A percentile compares a stretch with the other conserved stretches of the same genome.
Conservation (phyloP, 2,329 filamentous ascomycete genomes). For the Dichotomopilus funicola region DNA sequence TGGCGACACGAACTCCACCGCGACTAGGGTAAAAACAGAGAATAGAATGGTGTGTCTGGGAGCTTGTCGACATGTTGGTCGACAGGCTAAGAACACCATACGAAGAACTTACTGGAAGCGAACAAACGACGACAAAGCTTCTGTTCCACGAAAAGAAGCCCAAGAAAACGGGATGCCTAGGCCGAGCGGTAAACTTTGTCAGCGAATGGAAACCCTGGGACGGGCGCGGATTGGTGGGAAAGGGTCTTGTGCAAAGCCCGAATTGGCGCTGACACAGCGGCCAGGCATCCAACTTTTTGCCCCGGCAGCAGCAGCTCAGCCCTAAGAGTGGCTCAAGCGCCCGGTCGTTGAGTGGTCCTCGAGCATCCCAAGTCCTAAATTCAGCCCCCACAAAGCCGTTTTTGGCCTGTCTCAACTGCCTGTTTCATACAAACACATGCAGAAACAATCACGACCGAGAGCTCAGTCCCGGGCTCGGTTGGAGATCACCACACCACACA, state of each 20-base stretch:
- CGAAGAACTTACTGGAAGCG: neutral
- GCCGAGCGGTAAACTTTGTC: conserved; percentile 1
- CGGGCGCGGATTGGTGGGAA: conserved; percentile 8
- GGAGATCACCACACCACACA: neutral
- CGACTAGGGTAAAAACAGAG: too few relatives aligned
- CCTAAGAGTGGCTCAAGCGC: conserved; percentile 4
- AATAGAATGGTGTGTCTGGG: too few relatives aligned
- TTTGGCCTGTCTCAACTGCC: conserved; percentile 4
- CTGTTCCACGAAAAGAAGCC: conserved; percentile 4
- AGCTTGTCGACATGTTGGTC: too few relatives aligned
- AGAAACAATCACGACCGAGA: neutral
- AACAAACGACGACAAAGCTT: neutral
- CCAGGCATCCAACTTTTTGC: conserved; percentile 15
- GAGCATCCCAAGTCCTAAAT: neutral
- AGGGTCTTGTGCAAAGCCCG: conserved; percentile 4
- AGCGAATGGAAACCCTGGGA: conserved; percentile 4
- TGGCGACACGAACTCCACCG: neutral
- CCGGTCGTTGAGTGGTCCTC: neutral
- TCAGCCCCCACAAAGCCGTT: conserved; percentile 4
- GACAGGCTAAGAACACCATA: neutral
- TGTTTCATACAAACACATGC: conserved; percentile 1
- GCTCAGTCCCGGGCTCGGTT: neutral
- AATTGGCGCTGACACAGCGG: conserved; percentile 14
- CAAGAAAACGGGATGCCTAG: conserved; percentile 11
- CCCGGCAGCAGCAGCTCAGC: conserved; percentile 12